A percentile compares a stretch with the other conserved stretches of the same genome.
These are phyloP conservation scores for Leucoagaricus sp. DNA, from an alignment of 1,284 basidiomycete species.

Conservation along the genomic window DNA sequence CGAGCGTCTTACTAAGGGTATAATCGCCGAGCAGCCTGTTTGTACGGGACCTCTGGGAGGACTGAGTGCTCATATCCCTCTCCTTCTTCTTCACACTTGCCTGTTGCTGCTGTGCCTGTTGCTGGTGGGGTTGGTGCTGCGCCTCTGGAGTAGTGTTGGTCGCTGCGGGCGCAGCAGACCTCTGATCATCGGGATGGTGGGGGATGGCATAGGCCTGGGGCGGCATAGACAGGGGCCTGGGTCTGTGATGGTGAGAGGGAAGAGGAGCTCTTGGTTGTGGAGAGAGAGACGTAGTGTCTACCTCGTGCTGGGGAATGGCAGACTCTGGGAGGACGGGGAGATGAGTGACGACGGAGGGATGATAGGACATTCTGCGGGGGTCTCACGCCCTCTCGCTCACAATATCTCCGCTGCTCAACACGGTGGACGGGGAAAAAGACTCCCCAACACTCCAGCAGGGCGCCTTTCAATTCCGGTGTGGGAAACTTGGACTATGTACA, in stretches of 20 bases:
- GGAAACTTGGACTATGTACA: slow-evolving; percentile 9
- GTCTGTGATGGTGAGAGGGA: slow-evolving; percentile 38
- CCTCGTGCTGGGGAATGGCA: slow-evolving; percentile 3
- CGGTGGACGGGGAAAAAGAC: neutral
- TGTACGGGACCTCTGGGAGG: slow-evolving; percentile 38
- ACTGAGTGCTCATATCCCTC: slow-evolving; percentile 12
- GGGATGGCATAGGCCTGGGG: slow-evolving; percentile 46
- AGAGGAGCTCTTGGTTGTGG: slow-evolving; percentile 22
- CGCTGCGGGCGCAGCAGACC: slow-evolving; percentile 27
- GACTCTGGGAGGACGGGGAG: slow-evolving; percentile 11
- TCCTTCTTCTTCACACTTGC: slow-evolving; percentile 18
- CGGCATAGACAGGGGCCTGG: slow-evolving; percentile 70
- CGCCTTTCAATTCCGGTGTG: no score
- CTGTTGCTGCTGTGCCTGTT: neutral
- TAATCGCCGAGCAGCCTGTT: slow-evolving; percentile 88
- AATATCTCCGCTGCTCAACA: no score
- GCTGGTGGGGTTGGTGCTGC: neutral
- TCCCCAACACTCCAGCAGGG: no score
- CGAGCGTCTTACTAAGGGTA: slow-evolving; percentile 94
- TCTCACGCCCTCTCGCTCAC: no score
- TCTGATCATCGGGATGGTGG: slow-evolving; percentile 12
- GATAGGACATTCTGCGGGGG: slow-evolving; percentile 12
- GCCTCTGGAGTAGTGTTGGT: slow-evolving; percentile 23
- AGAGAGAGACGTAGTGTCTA: slow-evolving; percentile 21
- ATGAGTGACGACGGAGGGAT: slow-evolving; percentile 5